These are phyloP conservation scores for Ophiosphaerella narmari DNA, from an alignment of 2,329 filamentous ascomycete genomes.

Conservation along the genomic window DNA sequence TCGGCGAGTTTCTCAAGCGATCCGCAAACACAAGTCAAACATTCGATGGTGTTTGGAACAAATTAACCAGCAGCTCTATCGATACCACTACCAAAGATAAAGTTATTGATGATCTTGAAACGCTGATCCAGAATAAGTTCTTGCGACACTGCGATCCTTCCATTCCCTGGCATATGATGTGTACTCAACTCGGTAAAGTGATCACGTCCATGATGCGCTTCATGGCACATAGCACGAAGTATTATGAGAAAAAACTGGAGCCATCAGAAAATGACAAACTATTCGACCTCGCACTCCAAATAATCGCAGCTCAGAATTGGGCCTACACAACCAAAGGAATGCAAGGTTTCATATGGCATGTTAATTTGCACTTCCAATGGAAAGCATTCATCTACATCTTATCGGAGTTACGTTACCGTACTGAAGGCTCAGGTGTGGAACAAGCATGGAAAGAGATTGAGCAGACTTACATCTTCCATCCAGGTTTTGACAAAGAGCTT, in stretches of 20 bases:
- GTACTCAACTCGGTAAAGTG: constrained; percentile 50
- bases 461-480: constrained; percentile 50
- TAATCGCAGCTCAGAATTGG: constrained; percentile 49
- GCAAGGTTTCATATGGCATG: constrained; percentile 53
- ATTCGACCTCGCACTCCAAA: constrained; percentile 48
- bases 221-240: constrained; percentile 52
- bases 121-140: constrained; percentile 46
- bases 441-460: constrained; percentile 54
- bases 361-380: constrained; percentile 56
- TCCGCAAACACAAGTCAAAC: constrained; percentile 13
- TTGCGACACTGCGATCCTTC: constrained; percentile 40
- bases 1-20: constrained; percentile 47
- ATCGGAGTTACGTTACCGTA: constrained; percentile 33
- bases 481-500: constrained; percentile 44
- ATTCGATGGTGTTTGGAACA: constrained; percentile 33
- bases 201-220: constrained; percentile 51
- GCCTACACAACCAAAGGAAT: constrained; percentile 46
- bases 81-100: constrained; percentile 31
- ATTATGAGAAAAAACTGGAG: constrained; percentile 38
- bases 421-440: constrained; percentile 29
- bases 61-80: constrained; percentile 24
- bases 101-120: constrained; percentile 50
- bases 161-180: constrained; percentile 53
- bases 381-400: constrained; percentile 59
- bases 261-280: constrained; percentile 46